These are phyloP conservation scores for Kokia cookei DNA, from an alignment of 441 rosid species.

Conservation along the genomic window DNA sequence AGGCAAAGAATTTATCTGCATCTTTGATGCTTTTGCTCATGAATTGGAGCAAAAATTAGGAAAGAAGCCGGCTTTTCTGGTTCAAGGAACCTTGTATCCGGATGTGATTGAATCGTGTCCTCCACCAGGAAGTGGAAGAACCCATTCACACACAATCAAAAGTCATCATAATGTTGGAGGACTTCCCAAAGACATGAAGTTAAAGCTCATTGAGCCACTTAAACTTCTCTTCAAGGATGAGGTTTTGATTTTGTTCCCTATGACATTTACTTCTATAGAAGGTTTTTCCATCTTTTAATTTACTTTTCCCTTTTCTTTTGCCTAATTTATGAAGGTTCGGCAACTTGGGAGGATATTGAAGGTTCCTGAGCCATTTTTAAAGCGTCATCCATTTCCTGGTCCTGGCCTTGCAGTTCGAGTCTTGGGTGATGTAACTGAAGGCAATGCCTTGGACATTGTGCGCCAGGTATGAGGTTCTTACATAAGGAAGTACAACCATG, in stretches of 20 bases:
- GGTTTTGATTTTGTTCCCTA: constrained; percentile 32
- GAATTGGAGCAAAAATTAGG: constrained; percentile 70
- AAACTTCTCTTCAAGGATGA: constrained; percentile 91
- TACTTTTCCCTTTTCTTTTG: neutral
- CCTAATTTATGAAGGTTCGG: constrained; percentile 53
- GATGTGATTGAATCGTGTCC: constrained; percentile 98
- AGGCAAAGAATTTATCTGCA: constrained; percentile 74
- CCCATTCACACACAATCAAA: constrained; percentile 81
- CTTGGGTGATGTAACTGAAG: constrained; percentile 82
- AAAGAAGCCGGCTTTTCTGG: constrained; percentile 68
- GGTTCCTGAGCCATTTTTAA: constrained; percentile 71
- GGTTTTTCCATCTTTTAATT: neutral
- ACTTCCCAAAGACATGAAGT: constrained; percentile 86
- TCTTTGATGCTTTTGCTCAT: constrained; percentile 73
- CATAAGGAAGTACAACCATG: neutral
- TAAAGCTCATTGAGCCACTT: constrained; percentile 93
- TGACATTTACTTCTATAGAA: neutral
- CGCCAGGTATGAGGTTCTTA: constrained; percentile 47
- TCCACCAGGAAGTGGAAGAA: constrained; percentile 87
- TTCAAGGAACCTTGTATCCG: constrained; percentile 92
- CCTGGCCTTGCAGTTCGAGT: constrained; percentile 95
- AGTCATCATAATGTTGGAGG: constrained; percentile 98
- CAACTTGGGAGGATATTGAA: constrained; percentile 73
- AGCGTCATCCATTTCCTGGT: constrained; percentile 95
- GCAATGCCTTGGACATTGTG: constrained; percentile 77